Percentiles rank a stretch among this genome's conserved stretches.
Evolutionary conservation across 306 rosid genomes (phyloP).

Genomic region (Abrus precatorius): DNA sequence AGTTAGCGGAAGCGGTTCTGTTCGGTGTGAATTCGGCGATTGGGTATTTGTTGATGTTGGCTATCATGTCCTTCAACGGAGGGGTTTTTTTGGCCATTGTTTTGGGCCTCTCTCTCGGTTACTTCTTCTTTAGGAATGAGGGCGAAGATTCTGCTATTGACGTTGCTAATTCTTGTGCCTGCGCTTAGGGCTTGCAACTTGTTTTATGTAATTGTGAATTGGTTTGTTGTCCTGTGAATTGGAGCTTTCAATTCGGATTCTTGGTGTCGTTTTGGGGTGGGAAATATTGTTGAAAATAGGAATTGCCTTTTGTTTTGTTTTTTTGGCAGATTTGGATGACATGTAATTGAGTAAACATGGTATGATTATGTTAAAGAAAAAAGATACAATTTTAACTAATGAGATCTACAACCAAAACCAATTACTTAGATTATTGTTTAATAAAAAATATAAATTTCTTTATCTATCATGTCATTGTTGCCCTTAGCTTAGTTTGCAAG

Average conservation of each 20-base stretch:
- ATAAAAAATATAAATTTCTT: too few relatives aligned
- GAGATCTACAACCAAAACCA: too few relatives aligned
- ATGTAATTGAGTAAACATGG: too few relatives aligned
- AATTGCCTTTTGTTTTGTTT: not conserved
- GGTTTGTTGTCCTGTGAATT: not conserved
- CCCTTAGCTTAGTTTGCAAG: not conserved
- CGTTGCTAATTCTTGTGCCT: constrained; percentile 77
- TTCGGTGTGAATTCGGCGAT: constrained; percentile 79
- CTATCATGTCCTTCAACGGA: constrained; percentile 89
- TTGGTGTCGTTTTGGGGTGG: not conserved
- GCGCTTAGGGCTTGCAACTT: constrained; percentile 51
- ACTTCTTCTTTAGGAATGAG: constrained; percentile 63
- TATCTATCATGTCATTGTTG: not conserved
- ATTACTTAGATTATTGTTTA: too few relatives aligned
- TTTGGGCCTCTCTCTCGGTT: constrained; percentile 76
- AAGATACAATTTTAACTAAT: too few relatives aligned
- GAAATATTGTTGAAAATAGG: not conserved
- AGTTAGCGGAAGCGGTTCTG: constrained; percentile 62
- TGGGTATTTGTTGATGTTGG: constrained; percentile 87
- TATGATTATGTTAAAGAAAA: too few relatives aligned
- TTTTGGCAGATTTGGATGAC: too few relatives aligned
- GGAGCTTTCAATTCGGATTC: not conserved
- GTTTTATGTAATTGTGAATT: constrained; percentile 1
- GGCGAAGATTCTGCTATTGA: constrained; percentile 52
- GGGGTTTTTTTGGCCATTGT: constrained; percentile 81